Base-by-base conservation (phyloP, 108 stramenopile genomes). In the Aurantiochytrium sp. region DNA sequence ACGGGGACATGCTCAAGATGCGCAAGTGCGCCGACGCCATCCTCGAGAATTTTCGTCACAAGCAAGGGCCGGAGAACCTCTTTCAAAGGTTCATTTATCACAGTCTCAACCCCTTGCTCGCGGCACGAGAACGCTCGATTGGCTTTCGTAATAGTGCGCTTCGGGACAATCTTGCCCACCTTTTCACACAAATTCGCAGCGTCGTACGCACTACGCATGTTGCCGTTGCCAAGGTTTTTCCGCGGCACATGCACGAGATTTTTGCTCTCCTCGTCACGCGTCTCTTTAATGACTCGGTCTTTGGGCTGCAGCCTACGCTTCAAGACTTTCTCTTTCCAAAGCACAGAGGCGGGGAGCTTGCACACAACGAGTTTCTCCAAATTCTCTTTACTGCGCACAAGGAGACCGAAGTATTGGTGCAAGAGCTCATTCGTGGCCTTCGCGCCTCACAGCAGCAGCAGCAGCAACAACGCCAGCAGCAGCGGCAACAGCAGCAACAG, bases 151-250 rank as follows among this genome's bases (percentile, higher is more conserved):
- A 83, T 4, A 83, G 43, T 53, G 76, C 76, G 6, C 51, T 83
- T 12, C 76, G 76, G 10, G 76, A 83, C 51, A 83, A 83, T 45
- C 76, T 83, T 45, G 76, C 76, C n/a, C 76, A 83, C 51, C 28
- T 83, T 6, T 83, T 83, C 23, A 83, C 49, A 1, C 76, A 83
- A 45, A 83, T 83, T 16, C 19, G 76, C 19, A 83, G 76, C 51
- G 51, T 53, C 12, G 76, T 83, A 6, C 76, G 76, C 0, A 83
- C 76, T 8, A 83, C 76, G 49, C 76, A 83, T 45, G 76, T 83
- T 23, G 76, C 28, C 76, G 51, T 83, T 6, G 76, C 76, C n/a
- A 47, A 53, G 76, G 76, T 83, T 25, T 83, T 83, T 23, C 76
- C 76, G 51, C 45, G 28, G 10, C 45, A 83, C n/a, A 53, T 53